These are phyloP conservation scores for Parietichytrium sp. DNA, from an alignment of 108 stramenopile species.

Conservation along the genomic window DNA sequence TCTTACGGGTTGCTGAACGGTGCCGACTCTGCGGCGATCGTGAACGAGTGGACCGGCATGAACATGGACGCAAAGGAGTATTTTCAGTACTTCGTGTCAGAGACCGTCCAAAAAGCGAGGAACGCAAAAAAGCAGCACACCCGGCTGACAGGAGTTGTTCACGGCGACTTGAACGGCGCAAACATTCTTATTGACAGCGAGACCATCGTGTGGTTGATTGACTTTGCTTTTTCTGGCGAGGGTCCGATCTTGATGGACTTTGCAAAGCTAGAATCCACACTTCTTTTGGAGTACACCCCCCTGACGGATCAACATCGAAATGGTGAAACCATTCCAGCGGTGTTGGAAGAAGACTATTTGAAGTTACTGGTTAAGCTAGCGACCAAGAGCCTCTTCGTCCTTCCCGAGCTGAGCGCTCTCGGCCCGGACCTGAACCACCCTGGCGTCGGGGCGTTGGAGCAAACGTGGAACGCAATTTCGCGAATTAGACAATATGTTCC, in stretches of 20 bases:
- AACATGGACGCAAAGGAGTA: slow-evolving; percentile 17
- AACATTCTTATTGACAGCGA: slow-evolving; percentile 38
- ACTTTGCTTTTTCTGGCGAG: slow-evolving; percentile 22
- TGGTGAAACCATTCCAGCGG: too few species aligned
- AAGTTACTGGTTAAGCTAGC: neutral
- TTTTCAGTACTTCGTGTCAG: neutral
- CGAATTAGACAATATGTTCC: neutral
- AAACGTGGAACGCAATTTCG: neutral
- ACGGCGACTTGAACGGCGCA: slow-evolving; percentile 16
- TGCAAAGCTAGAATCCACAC: neutral
- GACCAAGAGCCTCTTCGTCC: neutral
- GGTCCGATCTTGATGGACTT: neutral
- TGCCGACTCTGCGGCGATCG: neutral
- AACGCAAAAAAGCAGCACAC: neutral
- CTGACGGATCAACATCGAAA: too few species aligned
- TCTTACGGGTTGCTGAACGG: neutral
- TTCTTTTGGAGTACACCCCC: slow-evolving; percentile 34
- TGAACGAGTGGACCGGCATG: slow-evolving; percentile 14
- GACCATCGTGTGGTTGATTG: slow-evolving; percentile 24
- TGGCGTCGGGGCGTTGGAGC: neutral
- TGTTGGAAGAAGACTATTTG: neutral
- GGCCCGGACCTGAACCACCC: neutral
- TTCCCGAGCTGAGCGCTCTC: neutral
- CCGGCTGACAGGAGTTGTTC: slow-evolving; percentile 21
- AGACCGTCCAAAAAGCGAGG: too few species aligned